A percentile compares a stretch with the other conserved stretches of the same genome.
Conservation (phyloP, 2,329 filamentous ascomycete species). For the Fusarium cicatricum region DNA sequence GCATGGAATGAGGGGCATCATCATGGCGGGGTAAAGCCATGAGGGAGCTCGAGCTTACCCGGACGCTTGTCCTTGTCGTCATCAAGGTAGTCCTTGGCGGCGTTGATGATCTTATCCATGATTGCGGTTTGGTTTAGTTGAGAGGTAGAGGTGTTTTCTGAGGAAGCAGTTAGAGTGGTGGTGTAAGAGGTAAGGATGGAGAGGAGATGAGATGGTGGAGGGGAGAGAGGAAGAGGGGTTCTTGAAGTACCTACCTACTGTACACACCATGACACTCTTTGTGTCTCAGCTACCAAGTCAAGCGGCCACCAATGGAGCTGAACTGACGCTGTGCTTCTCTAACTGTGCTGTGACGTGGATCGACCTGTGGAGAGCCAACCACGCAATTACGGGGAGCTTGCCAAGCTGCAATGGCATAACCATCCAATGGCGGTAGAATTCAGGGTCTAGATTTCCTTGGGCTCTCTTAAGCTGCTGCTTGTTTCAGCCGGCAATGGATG, state of each 20-base stretch:
- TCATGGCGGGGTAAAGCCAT: conserved; percentile 36
- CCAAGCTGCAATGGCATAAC: not conserved
- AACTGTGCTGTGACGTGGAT: conserved; percentile 29
- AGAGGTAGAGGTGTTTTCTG: not conserved
- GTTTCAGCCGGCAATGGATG: too few relatives aligned
- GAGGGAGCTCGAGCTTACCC: conserved; percentile 21
- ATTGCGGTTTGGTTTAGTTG: conserved; percentile 10
- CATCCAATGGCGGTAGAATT: not conserved
- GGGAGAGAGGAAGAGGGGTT: conserved; percentile 20
- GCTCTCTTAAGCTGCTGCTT: too few relatives aligned
- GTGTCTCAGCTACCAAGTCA: conserved; percentile 4
- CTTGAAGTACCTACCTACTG: not conserved
- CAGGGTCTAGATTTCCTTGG: not conserved
- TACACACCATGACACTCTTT: not conserved
- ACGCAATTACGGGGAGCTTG: conserved; percentile 23
- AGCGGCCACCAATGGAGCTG: too few relatives aligned
- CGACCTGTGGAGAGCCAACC: conserved; percentile 1
- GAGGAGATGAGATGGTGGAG: conserved; percentile 17
- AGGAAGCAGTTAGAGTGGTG: not conserved
- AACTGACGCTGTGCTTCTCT: not conserved
- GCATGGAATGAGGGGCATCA: conserved; percentile 11
- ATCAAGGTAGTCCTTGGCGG: conserved; percentile 50
- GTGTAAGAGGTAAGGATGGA: conserved; percentile 1
- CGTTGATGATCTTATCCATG: conserved; percentile 52
- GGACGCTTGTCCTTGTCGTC: conserved; percentile 42